Conservation (phyloP, 805 yeast genomes). For the Saturnispora ahearnii region DNA sequence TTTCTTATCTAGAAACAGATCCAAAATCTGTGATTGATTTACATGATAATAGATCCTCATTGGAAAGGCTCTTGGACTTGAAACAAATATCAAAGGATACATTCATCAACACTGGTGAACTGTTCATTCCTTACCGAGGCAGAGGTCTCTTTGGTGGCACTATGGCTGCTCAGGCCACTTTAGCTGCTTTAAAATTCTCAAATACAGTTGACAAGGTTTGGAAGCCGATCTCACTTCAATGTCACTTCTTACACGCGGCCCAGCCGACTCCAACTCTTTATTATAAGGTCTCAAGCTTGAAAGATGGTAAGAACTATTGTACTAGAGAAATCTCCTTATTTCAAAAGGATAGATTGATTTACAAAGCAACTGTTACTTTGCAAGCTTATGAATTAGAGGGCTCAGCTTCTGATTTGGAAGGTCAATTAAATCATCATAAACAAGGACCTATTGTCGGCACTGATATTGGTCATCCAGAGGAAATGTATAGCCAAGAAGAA, state of each 20-base stretch:
- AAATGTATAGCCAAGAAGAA: conserved; percentile 23
- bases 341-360: conserved; percentile 45
- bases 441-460: conserved; percentile 23
- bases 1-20: neutral
- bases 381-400: conserved; percentile 27
- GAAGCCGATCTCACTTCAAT: conserved; percentile 53
- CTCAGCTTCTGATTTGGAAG: conserved; percentile 23
- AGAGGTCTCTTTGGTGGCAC: conserved; percentile 69
- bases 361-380: conserved; percentile 43
- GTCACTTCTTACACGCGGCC: conserved; percentile 53
- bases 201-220: conserved; percentile 28
- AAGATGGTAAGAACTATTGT: conserved; percentile 44
- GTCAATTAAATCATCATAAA: conserved; percentile 25
- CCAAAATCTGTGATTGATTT: neutral
- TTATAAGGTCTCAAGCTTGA: conserved; percentile 44
- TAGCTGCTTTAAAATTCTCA: conserved; percentile 49
- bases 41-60: conserved; percentile 5
- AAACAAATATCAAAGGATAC: conserved; percentile 15
- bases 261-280: conserved; percentile 35
- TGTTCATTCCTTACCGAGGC: conserved; percentile 41
- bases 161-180: conserved; percentile 53
- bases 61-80: conserved; percentile 21
- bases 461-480: conserved; percentile 23
- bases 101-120: conserved; percentile 19
- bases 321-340: conserved; percentile 46